Evolutionary conservation across 257 asterid genomes (phyloP).

Genomic region (Capsicum baccatum): DNA sequence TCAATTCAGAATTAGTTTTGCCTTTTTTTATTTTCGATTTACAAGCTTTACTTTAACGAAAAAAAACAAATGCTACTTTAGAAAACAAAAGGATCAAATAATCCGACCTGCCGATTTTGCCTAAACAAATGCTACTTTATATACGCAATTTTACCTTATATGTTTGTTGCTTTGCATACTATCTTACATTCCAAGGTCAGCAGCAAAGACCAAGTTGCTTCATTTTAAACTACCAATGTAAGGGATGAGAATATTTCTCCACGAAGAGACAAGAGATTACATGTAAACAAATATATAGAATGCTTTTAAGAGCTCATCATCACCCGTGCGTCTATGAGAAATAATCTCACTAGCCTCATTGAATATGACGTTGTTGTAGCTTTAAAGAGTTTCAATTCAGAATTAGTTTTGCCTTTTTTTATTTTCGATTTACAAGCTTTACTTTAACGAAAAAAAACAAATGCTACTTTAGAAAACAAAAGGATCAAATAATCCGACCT

Average conservation of each 20-base stretch:
- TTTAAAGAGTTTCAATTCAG: not conserved
- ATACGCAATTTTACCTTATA: too few relatives aligned
- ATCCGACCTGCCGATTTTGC: constrained; percentile 53
- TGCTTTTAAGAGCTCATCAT: too few relatives aligned
- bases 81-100: constrained; percentile 1
- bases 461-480: too few relatives aligned
- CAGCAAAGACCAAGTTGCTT: not conserved
- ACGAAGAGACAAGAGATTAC: not conserved
- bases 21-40: not conserved
- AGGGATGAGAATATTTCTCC: not conserved
- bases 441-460: not conserved
- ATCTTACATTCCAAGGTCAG: not conserved
- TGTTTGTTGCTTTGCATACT: too few relatives aligned
- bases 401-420: not conserved
- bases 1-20: not conserved
- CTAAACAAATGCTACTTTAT: too few relatives aligned
- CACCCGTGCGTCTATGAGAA: too few relatives aligned
- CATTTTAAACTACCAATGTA: not conserved
- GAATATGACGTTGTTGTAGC: too few relatives aligned
- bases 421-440: not conserved
- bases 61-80: not conserved
- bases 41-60: too few relatives aligned
- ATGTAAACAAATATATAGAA: not conserved
- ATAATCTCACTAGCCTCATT: too few relatives aligned
- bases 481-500: constrained; percentile 42